Base-by-base conservation (phyloP, 768 basidiomycete genomes). In the Dictyophora rubrovolvata region DNA sequence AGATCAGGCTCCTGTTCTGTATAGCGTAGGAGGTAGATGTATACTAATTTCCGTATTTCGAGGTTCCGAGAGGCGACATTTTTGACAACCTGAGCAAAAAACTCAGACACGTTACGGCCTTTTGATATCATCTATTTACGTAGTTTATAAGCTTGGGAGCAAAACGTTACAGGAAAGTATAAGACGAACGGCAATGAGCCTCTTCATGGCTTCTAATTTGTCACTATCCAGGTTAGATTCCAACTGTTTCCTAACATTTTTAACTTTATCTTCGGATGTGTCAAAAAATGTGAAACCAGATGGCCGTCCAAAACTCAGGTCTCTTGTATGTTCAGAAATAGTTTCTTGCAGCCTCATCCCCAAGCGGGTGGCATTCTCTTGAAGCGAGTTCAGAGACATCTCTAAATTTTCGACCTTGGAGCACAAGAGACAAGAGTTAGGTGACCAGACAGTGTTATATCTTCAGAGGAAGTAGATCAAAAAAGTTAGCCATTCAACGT, bases 11-110 rank as follows among this genome's bases (percentile, higher is more conserved):
- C 93, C 35, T 85, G 82, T 47, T 89, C 85, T 53, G 96, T 93
- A 71, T 96, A 94, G 61, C 92, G 86, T 49, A 98, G 76, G 63
- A 99, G 85, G 74, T 95, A 99, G 63, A 98, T 95, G 71, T 98
- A 98, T 42, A 98, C 93, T 55, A 99, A 84, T 73, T 98, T 97
- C 60, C 95, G 85, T 66, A 95, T 87, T 71, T 96, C 93, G 53
- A 98, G 83, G 67, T 91, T 90, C 57, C 84, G 83, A 1, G 93
- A 89, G 1, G 92, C 92, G 46, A 98, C 95, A 65, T 94, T 94
- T 76, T 94, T 97, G 66, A 97, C 93, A 23, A 99, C 96, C 67
- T 89, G 89, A 5, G 96, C 89, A 67, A 98, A 98, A 79, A 93
- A 94, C 61, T 86, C 82, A 22, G 93, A 87, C 63, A 96, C 90